phyloP scores from a whole-genome alignment of 768 basidiomycete genomes.

The Leccinum broughii region DNA sequence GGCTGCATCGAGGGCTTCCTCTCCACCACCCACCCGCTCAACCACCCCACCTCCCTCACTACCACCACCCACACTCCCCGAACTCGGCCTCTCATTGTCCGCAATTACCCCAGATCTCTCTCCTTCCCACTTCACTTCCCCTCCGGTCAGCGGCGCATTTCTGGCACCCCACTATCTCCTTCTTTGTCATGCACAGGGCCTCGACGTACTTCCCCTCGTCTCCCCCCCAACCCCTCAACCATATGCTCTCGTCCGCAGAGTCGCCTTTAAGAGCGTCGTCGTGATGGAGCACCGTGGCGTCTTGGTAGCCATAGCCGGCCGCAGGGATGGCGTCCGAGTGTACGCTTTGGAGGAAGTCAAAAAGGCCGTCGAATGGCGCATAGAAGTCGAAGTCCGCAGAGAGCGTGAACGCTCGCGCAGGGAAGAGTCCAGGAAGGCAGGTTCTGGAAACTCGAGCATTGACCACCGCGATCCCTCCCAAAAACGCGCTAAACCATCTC shows the following conservation, averaged over 20 bases:
- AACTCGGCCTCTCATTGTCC: conserved; percentile 73
- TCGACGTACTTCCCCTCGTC: conserved; percentile 79
- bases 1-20: conserved; percentile 50
- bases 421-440: conserved; percentile 61
- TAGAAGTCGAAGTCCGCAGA: conserved; percentile 74
- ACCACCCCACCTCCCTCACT: conserved; percentile 71
- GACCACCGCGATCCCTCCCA: conserved; percentile 45
- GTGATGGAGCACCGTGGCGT: conserved; percentile 93
- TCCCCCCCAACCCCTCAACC: conserved; percentile 76
- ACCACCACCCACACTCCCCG: conserved; percentile 67
- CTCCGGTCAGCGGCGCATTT: conserved; percentile 78
- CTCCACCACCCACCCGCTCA: conserved; percentile 54
- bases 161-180: conserved; percentile 79
- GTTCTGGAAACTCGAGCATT: conserved; percentile 37
- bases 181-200: conserved; percentile 81
- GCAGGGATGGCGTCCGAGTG: conserved; percentile 83
- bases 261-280: conserved; percentile 83
- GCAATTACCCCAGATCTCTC: conserved; percentile 67
- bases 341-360: conserved; percentile 87
- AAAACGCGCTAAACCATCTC: conserved; percentile 47
- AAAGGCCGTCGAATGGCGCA: conserved; percentile 84
- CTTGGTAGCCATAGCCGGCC: conserved; percentile 85
- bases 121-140: conserved; percentile 75
- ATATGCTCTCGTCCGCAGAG: conserved; percentile 79
- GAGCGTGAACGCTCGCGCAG: conserved; percentile 72